Percentiles rank a stretch among this genome's conserved stretches.
phyloP scores from a whole-genome alignment of 768 basidiomycete genomes.

The Lactifluus subvellereus region DNA sequence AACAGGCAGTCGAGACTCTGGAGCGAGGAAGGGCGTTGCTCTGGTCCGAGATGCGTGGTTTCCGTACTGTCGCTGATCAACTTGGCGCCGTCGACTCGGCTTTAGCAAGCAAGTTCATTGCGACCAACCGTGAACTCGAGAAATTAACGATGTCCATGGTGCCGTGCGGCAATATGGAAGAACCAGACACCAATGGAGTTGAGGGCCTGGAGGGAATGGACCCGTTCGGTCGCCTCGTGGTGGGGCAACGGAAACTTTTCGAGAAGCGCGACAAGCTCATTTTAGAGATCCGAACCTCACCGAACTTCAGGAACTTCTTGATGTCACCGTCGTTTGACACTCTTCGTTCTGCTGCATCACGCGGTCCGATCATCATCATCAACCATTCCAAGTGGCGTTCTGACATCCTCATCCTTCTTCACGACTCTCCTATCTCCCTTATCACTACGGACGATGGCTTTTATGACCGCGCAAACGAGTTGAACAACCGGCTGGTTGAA shows the following conservation, averaged over 20 bases:
- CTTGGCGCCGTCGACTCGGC: neutral
- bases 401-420: constrained; percentile 6
- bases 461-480: neutral
- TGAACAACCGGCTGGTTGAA: neutral
- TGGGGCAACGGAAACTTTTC: neutral
- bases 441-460: neutral
- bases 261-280: neutral
- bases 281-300: neutral
- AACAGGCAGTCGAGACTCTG: neutral
- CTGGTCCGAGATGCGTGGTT: constrained; percentile 12
- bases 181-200: neutral
- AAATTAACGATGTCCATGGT: neutral
- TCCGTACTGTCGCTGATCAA: neutral
- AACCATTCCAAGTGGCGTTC: neutral
- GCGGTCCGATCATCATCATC: constrained; percentile 7
- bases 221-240: neutral
- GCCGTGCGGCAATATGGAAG: neutral
- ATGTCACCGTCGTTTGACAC: neutral
- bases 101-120: neutral
- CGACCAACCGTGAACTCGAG: neutral
- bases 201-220: neutral
- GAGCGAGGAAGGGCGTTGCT: constrained; percentile 14
- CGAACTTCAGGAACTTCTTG: neutral
- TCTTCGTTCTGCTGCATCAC: neutral
- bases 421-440: neutral